Evolutionary conservation across 495 filamentous ascomycete species (phyloP), one percentile per base, ranked within the genome.

Genomic region (Penicillium salamii): DNA sequence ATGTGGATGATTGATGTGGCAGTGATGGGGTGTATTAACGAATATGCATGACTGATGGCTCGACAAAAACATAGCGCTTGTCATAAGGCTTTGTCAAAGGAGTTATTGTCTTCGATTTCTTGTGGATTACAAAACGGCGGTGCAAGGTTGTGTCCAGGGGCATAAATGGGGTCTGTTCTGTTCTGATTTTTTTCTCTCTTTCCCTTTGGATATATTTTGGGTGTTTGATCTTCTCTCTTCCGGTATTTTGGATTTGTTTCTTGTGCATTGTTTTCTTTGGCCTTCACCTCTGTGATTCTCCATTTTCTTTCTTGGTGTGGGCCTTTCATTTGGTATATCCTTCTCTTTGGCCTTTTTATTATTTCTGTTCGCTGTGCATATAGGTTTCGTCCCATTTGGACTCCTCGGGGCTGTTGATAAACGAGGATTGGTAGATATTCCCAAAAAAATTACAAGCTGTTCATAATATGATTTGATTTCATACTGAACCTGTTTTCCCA

Each of bases 31-130:
- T 28, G n/a, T 36, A 46, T 50, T 55, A 61, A 63, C 46, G 61
- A 63, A 24, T 32, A 42, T 47, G 29, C 23, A 63, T 51, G 61
- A 63, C 52, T 63, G 45, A 63, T 60, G 60, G 60, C 57, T 60
- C 35, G 51, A 52, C 39, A 33, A 50, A 62, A 45, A 53, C 44
- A 29, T 52, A 49, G 49, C 53, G 48, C 52, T 50, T 36, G 33
- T 53, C 46, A 50, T 35, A 46, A 43, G 47, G 53, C 44, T 42
- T 54, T 59, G 52, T 45, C 47, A 45, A 5, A 26, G 59, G 60
- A 60, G 57, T 63, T 62, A 34, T 45, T 31, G 37, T 46, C n/a
- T 28, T 21, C 41, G 12, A 3, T 37, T 34, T 54, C 40, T 45
- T 21, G 28, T 47, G 44, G 38, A 51, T 53, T 54, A 26, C 53